Conservation (phyloP, 2,329 filamentous ascomycete genomes). For the Hansfordia pulvinata region DNA sequence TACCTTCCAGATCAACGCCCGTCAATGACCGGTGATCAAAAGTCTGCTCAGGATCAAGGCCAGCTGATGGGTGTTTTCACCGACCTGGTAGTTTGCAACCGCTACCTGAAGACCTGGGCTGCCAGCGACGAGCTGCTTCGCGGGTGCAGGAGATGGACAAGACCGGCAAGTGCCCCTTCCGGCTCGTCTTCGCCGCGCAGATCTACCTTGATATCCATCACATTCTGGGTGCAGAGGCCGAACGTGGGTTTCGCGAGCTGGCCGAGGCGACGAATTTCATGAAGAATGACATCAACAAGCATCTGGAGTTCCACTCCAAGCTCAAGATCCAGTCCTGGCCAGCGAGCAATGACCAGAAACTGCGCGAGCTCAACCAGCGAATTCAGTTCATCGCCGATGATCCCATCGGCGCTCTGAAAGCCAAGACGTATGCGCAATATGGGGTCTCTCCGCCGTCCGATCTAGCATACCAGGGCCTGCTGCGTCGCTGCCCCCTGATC, state of each 20-base stretch:
- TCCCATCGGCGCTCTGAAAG: constrained; percentile 7
- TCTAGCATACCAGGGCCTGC: constrained; percentile 12
- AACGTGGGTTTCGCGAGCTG: constrained; percentile 4
- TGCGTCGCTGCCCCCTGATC: constrained; percentile 21
- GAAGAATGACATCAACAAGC: constrained; percentile 10
- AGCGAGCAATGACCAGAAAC: constrained; percentile 10
- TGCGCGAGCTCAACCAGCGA: constrained; percentile 6
- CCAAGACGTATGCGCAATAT: background rate
- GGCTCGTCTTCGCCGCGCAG: constrained; percentile 24
- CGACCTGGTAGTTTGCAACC: too few relatives aligned
- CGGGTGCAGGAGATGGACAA: constrained; percentile 17
- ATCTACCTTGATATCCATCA: constrained; percentile 26
- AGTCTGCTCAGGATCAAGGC: too few relatives aligned
- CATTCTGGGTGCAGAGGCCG: constrained; percentile 9
- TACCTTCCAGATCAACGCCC: too few relatives aligned
- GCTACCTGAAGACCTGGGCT: too few relatives aligned
- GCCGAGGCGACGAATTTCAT: constrained; percentile 6
- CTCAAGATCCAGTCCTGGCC: constrained; percentile 17
- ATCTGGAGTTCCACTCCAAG: constrained; percentile 16
- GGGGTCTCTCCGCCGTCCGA: background rate
- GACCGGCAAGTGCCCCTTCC: constrained; percentile 18
- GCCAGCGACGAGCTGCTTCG: constrained; percentile 25
- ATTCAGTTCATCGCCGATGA: constrained; percentile 13
- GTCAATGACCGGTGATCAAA: too few relatives aligned
- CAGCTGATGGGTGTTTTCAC: too few relatives aligned